These are phyloP conservation scores for Elaeis oleifera DNA, from an alignment of 202 grass and related monocot species.

Conservation along the genomic window DNA sequence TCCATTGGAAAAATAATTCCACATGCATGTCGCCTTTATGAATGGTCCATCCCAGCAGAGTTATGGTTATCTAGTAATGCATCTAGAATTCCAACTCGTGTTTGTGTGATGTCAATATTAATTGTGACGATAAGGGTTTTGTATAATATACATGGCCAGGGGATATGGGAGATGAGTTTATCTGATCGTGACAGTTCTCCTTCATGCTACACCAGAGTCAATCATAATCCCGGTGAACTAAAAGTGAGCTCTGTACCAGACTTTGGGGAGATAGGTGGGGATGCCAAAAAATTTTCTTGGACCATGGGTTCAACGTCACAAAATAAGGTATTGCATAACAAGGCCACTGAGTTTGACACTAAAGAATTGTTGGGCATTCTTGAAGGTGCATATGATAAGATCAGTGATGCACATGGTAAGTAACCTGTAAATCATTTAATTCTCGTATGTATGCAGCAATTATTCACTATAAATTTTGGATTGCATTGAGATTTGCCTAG, in stretches of 20 bases:
- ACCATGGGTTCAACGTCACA: conserved; percentile 8
- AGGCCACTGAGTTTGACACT: conserved; percentile 29
- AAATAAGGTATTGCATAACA: conserved; percentile 10
- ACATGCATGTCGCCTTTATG: conserved; percentile 54
- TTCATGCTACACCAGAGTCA: background rate
- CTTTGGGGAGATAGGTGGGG: conserved; percentile 20
- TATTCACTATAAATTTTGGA: no score
- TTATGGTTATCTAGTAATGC: conserved; percentile 65
- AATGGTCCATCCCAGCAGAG: conserved; percentile 73
- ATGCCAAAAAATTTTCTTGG: conserved; percentile 12
- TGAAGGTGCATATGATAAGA: conserved; percentile 52
- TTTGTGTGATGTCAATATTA: conserved; percentile 78
- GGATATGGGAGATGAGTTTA: conserved; percentile 71
- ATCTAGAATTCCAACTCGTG: conserved; percentile 55
- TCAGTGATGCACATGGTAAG: conserved; percentile 61
- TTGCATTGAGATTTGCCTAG: no score
- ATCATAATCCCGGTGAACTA: conserved; percentile 19
- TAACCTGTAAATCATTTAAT: conserved; percentile 1
- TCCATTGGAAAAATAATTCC: conserved; percentile 50
- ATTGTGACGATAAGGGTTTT: conserved; percentile 58
- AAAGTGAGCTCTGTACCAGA: conserved; percentile 29
- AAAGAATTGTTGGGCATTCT: conserved; percentile 60
- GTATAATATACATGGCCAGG: conserved; percentile 70
- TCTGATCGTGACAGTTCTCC: conserved; percentile 8
- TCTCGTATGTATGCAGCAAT: no score